A percentile compares a stretch with the other conserved stretches of the same genome.
These are phyloP conservation scores for Thelephora terrestris DNA, from an alignment of 1,284 basidiomycete genomes.

Conservation along the genomic window DNA sequence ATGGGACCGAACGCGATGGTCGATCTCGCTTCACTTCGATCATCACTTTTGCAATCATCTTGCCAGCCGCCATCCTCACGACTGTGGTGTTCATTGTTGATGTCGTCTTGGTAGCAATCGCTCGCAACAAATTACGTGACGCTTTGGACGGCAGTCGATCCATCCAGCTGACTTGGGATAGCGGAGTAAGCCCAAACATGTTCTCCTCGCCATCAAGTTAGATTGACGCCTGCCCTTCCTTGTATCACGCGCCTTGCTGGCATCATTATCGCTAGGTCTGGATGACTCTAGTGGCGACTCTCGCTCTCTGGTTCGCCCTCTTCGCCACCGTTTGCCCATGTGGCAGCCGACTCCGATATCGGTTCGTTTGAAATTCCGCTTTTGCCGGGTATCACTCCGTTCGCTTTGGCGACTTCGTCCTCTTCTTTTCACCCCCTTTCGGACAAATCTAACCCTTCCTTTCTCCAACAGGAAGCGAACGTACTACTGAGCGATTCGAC, in stretches of 20 bases:
- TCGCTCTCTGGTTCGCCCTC: conserved; percentile 38
- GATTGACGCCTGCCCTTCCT: too few relatives aligned
- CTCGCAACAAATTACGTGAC: conserved; percentile 31
- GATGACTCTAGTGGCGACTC: conserved; percentile 40
- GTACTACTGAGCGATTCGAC: too few relatives aligned
- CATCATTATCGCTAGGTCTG: conserved; percentile 29
- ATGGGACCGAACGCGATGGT: conserved; percentile 7
- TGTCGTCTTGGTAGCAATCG: conserved; percentile 37
- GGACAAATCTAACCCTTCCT: too few relatives aligned
- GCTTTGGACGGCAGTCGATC: conserved; percentile 25
- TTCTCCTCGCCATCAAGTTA: neutral
- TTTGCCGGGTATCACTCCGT: too few relatives aligned
- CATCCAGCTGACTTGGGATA: conserved; percentile 34
- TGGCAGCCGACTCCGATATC: conserved; percentile 14
- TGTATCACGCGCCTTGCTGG: too few relatives aligned
- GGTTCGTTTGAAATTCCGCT: conserved; percentile 7
- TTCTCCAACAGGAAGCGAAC: too few relatives aligned
- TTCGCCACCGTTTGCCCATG: conserved; percentile 30
- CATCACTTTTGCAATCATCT: conserved; percentile 13
- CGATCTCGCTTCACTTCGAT: conserved; percentile 22
- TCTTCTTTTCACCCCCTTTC: too few relatives aligned
- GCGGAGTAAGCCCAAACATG: conserved; percentile 29
- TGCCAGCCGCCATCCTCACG: conserved; percentile 32
- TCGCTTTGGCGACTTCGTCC: too few relatives aligned
- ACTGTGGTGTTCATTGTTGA: conserved; percentile 46